phyloP scores from a whole-genome alignment of 345 rosid genomes.

The Dimocarpus longan region DNA sequence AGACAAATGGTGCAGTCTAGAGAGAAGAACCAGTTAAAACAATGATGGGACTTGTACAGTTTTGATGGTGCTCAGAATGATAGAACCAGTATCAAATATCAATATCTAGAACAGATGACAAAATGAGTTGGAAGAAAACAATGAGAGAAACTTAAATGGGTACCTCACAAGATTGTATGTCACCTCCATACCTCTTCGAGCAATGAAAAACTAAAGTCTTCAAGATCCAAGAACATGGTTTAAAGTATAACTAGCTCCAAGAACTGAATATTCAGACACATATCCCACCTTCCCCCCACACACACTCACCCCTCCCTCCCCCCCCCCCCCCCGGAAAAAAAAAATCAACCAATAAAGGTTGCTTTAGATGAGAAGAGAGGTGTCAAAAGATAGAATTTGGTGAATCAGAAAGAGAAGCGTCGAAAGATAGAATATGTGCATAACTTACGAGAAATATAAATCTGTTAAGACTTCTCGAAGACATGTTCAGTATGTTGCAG shows the following conservation, averaged over 20 bases:
- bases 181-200: no score
- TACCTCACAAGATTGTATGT: no score
- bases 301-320: neutral
- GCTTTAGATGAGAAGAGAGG: neutral
- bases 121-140: neutral
- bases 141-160: neutral
- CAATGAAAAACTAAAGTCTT: neutral
- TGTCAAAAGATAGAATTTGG: neutral
- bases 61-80: no score
- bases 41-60: neutral
- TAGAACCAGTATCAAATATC: neutral
- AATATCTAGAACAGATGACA: neutral
- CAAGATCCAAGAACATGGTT: neutral
- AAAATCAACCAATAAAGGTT: neutral
- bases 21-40: neutral
- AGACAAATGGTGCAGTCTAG: neutral
- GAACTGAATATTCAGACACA: neutral
- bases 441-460: no score
- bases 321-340: no score
- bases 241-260: neutral
- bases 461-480: neutral
- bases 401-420: neutral
- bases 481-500: neutral
- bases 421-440: neutral
- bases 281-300: no score